Evolutionary conservation across 352 stramenopile species (phyloP), one percentile per base, ranked within the genome.

Genomic region (Globisporangium rhizosaccharum): DNA sequence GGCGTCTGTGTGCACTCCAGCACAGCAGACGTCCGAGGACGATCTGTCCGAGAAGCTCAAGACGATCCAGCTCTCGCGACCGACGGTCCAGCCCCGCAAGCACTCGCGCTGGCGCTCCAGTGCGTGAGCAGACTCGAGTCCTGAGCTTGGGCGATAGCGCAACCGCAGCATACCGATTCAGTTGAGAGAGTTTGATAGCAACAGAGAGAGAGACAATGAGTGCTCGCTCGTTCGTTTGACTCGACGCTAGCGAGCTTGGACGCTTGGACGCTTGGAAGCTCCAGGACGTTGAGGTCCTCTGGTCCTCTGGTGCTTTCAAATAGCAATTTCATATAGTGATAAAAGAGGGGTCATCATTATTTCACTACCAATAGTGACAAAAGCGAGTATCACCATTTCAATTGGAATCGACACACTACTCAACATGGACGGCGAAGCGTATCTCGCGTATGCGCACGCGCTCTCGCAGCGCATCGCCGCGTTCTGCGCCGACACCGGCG

Each of bases 61-160:
- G 55, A 87, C 75, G 26, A 89, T 87, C 57, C 75, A 85, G 65
- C 72, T 89, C 56, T 77, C 69, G 53, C 73, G 73, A 6, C 79
- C 76, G n/a, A 76, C 70, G 51, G 67, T 89, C 44, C 75, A 69
- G 49, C 74, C 72, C 25, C 46, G 73, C n/a, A 87, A 84, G 68
- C 58, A 62, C 45, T 81, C 69, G 56, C 69, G 71, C 23, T 66
- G 53, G 61, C 61, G 54, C 20, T 62, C 61, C 9, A 66, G 54
- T 18, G 59, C 52, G 18, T 65, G 33, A 59, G 18, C 2, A 15
- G 25, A 50, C 18, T 28, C 25, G 11, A 7, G 45, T 17, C 10
- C 17, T 18, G 17, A n/a, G 41, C 41, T 10, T n/a, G 2, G 6
- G 14, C 15, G 41, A 18, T 23, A 2, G 12, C 2, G 41, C 6